Percentiles rank a stretch among this genome's conserved stretches.
Evolutionary conservation across 306 rosid genomes (phyloP).

Genomic region (Cucurbita argyrosperma): DNA sequence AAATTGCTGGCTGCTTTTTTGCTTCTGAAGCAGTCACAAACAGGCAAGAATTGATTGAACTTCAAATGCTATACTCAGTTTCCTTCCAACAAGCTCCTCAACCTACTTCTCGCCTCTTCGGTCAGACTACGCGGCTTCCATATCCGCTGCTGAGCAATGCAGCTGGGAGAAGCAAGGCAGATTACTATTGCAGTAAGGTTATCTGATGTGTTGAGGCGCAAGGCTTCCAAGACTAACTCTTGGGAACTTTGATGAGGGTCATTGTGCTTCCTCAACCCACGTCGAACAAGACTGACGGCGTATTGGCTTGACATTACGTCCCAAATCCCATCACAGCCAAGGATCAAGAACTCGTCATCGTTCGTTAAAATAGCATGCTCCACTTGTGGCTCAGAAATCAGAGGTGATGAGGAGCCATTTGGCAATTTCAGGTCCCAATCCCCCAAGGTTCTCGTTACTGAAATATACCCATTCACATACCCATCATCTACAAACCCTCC

Average conservation of each 20-base stretch:
- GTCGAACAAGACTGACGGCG: constrained; percentile 82
- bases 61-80: neutral
- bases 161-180: constrained; percentile 43
- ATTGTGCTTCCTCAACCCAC: constrained; percentile 60
- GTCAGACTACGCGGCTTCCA: constrained; percentile 39
- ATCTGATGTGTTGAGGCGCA: constrained; percentile 52
- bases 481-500: constrained; percentile 46
- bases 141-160: constrained; percentile 31
- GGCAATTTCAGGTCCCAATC: constrained; percentile 73
- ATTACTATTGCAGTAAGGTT: constrained; percentile 74
- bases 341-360: constrained; percentile 75
- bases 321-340: constrained; percentile 91
- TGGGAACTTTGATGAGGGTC: constrained; percentile 72
- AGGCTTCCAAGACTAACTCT: constrained; percentile 68
- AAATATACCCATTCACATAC: constrained; percentile 49
- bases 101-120: constrained; percentile 41
- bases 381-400: constrained; percentile 80
- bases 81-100: constrained; percentile 50
- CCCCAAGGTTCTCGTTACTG: constrained; percentile 83
- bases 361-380: constrained; percentile 41
- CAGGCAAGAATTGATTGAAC: constrained; percentile 13
- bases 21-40: constrained; percentile 44
- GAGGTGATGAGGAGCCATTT: constrained; percentile 56
- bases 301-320: constrained; percentile 68
- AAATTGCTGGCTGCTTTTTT: constrained; percentile 50